Evolutionary conservation across 2,329 filamentous ascomycete genomes (phyloP).

Genomic region (Chaetomium sp.): DNA sequence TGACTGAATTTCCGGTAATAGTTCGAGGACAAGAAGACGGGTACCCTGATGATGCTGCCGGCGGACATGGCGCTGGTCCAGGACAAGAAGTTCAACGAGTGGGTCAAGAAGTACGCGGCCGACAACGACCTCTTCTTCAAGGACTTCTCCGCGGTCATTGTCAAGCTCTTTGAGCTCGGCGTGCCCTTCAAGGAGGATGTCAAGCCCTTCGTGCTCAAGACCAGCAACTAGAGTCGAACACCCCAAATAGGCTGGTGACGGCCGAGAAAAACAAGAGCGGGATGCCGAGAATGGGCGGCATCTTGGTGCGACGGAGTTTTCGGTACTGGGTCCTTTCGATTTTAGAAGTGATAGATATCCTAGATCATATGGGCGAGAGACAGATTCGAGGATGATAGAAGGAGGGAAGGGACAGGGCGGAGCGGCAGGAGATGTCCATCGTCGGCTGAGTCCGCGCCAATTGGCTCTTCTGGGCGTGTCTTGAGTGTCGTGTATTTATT

Average conservation of each 20-base stretch:
- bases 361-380: no score
- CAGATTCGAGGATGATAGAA: no score
- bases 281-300: no score
- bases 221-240: slow-evolving; percentile 24
- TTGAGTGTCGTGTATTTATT: no score
- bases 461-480: no score
- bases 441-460: no score
- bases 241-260: no score
- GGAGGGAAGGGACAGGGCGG: no score
- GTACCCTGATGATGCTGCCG: slow-evolving; percentile 95
- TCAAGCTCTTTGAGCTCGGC: slow-evolving; percentile 86
- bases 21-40: slow-evolving; percentile 81
- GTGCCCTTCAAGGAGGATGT: slow-evolving; percentile 71
- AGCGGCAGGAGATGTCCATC: no score
- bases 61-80: slow-evolving; percentile 81
- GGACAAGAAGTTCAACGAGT: slow-evolving; percentile 78
- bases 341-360: no score
- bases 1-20: slow-evolving; percentile 31
- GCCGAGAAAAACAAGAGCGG: no score
- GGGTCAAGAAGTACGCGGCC: slow-evolving; percentile 82
- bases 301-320: neutral
- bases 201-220: slow-evolving; percentile 62
- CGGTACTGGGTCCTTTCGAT: no score
- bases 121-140: slow-evolving; percentile 89
- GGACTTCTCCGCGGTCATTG: slow-evolving; percentile 74